phyloP scores from a whole-genome alignment of 305 asterid genomes.

The Fraxinus platypoda region DNA sequence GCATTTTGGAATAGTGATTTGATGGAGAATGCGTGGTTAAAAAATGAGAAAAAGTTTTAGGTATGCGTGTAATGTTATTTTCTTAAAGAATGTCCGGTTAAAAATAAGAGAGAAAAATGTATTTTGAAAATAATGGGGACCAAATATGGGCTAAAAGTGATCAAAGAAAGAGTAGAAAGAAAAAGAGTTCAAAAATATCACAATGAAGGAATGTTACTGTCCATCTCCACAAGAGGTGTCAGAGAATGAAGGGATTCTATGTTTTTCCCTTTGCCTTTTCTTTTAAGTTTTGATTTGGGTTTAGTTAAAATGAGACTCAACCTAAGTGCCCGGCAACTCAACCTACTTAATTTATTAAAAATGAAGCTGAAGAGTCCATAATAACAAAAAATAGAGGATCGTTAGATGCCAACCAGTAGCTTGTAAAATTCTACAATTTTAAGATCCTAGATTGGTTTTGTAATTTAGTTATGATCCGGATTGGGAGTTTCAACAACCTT shows the following conservation, averaged over 20 bases:
- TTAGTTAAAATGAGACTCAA: background rate
- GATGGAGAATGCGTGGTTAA: too few species aligned
- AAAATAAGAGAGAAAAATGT: background rate
- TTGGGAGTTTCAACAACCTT: background rate
- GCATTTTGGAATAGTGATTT: too few species aligned
- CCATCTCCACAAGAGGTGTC: background rate
- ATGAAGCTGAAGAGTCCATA: background rate
- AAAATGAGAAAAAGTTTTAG: too few species aligned
- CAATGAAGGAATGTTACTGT: background rate
- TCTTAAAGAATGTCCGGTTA: too few species aligned
- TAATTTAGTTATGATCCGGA: background rate
- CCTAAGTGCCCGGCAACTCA: background rate
- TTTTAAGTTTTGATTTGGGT: background rate
- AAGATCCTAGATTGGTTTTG: background rate
- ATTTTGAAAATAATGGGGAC: background rate
- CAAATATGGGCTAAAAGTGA: background rate
- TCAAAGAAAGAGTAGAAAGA: background rate
- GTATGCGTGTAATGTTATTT: too few species aligned
- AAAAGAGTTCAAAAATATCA: background rate
- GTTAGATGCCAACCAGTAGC: background rate
- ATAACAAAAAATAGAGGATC: background rate
- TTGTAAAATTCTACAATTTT: background rate
- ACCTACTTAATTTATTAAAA: background rate
- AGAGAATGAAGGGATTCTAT: background rate
- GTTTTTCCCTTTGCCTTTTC: background rate